These are phyloP conservation scores for Pseudocercospora fijiensis DNA, from an alignment of 2,329 filamentous ascomycete genomes.

Conservation along the genomic window DNA sequence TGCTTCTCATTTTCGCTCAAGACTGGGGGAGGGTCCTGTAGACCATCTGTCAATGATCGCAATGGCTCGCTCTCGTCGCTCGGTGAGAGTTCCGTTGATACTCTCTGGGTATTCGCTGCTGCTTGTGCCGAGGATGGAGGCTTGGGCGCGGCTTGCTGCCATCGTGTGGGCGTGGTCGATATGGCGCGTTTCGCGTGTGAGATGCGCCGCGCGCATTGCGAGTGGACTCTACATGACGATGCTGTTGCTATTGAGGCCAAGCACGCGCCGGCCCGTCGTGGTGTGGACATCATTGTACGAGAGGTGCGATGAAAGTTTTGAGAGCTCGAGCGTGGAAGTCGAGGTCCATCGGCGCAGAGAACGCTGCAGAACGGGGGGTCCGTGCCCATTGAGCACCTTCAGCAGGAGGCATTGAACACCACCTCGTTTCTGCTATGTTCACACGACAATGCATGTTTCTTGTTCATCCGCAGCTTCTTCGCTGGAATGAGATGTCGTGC, in stretches of 20 bases:
- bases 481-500: background rate
- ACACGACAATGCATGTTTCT: background rate
- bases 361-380: background rate
- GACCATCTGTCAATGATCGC: conserved; percentile 50
- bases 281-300: conserved; percentile 24
- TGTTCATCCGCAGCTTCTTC: background rate
- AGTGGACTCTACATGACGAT: conserved; percentile 16
- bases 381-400: background rate
- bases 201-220: conserved; percentile 10
- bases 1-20: conserved; percentile 52
- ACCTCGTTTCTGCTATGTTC: background rate
- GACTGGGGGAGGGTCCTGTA: conserved; percentile 52
- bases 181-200: conserved; percentile 22
- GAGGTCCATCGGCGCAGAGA: background rate
- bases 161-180: conserved; percentile 28
- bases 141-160: conserved; percentile 24
- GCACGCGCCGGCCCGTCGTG: conserved; percentile 28
- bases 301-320: background rate
- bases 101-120: conserved; percentile 19
- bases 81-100: conserved; percentile 26
- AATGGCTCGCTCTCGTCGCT: conserved; percentile 27
- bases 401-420: background rate
- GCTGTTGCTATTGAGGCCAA: conserved; percentile 25
- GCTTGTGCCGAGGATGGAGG: conserved; percentile 16
- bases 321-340: conserved; percentile 8